A percentile compares a stretch with the other conserved stretches of the same genome.
Conservation (phyloP, 2,329 filamentous ascomycete genomes). For the Teratosphaeria zuluensis region DNA sequence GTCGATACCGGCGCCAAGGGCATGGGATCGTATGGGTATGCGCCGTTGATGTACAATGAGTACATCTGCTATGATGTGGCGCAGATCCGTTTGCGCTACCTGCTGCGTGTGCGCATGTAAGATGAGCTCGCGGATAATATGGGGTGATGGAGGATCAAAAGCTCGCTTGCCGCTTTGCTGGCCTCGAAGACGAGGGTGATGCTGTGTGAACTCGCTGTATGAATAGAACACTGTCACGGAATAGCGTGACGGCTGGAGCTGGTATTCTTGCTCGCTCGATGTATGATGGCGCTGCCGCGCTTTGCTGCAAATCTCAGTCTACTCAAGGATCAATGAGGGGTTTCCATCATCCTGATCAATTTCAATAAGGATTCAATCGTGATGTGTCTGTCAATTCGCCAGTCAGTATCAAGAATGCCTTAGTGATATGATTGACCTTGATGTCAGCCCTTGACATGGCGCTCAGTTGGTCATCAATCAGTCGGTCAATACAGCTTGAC, state of each 20-base stretch:
- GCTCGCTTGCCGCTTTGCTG: background rate
- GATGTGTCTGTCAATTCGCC: too few species aligned
- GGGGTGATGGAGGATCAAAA: background rate
- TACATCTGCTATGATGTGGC: conserved; percentile 51
- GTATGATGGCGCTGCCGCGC: background rate
- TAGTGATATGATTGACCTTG: too few species aligned
- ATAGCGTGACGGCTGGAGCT: background rate
- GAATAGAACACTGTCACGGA: background rate
- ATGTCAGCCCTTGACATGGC: too few species aligned
- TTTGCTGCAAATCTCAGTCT: background rate
- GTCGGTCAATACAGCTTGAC: too few species aligned
- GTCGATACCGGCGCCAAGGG: conserved; percentile 6
- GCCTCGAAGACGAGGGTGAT: background rate
- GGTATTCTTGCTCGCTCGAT: background rate
- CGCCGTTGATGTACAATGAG: conserved; percentile 58
- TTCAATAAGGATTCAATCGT: too few species aligned
- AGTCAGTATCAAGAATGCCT: too few species aligned
- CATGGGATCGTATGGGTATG: conserved; percentile 16
- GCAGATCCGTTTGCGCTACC: conserved; percentile 60
- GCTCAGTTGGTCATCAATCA: too few species aligned
- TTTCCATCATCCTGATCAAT: too few species aligned
- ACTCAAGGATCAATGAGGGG: too few species aligned
- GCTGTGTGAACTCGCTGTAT: background rate
- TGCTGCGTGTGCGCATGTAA: conserved; percentile 49
- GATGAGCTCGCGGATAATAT: background rate